A percentile compares a stretch with the other conserved stretches of the same genome.
phyloP scores from a whole-genome alignment of 176 grass and related monocot genomes.

The Panicum miliaceum region DNA sequence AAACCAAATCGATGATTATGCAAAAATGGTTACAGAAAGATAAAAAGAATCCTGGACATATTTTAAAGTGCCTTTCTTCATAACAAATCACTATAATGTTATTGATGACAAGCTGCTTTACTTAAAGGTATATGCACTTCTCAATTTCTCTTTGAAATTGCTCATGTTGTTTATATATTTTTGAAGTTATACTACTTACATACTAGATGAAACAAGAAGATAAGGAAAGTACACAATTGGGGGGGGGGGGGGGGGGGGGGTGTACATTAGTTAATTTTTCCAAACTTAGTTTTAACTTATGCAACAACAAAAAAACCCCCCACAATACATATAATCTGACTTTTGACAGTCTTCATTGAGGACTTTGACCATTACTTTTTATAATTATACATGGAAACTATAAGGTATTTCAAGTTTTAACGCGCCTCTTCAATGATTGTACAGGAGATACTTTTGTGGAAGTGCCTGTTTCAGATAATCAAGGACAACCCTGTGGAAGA shows the following conservation, averaged over 20 bases:
- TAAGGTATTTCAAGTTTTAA: background rate
- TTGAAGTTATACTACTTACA: background rate
- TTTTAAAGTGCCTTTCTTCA: background rate
- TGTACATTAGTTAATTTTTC: background rate
- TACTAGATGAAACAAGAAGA: too few relatives aligned
- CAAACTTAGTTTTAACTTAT: background rate
- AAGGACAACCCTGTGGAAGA: background rate
- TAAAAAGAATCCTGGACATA: background rate
- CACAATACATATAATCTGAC: background rate
- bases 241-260: too few relatives aligned
- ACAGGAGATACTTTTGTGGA: conserved; percentile 51
- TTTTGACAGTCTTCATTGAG: background rate
- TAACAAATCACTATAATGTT: background rate
- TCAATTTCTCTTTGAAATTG: background rate
- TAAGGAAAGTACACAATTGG: too few relatives aligned
- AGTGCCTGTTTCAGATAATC: conserved; percentile 47
- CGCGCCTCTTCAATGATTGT: background rate
- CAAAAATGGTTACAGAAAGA: background rate
- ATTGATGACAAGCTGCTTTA: background rate
- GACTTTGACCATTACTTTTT: background rate
- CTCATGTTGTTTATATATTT: background rate
- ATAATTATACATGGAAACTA: background rate
- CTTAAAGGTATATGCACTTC: background rate
- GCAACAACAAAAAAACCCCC: background rate
- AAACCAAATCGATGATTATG: background rate